Percentiles rank a stretch among this genome's conserved stretches.
These are phyloP conservation scores for Dendrobium nobile DNA, from an alignment of 106 monocot species.

Conservation along the genomic window DNA sequence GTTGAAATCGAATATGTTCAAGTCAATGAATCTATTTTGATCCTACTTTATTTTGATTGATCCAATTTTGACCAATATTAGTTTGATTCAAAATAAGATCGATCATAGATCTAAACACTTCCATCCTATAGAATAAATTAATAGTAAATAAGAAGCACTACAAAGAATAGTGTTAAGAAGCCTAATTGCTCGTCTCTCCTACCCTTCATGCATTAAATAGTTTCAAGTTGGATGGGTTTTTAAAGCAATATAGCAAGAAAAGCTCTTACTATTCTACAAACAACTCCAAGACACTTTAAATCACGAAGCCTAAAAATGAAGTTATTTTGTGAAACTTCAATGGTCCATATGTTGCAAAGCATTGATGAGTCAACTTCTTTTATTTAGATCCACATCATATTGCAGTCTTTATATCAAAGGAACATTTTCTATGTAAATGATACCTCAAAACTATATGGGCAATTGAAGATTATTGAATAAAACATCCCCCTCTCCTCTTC, in stretches of 20 bases:
- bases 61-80: too few species aligned
- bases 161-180: background rate
- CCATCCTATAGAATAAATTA: background rate
- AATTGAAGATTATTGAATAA: too few species aligned
- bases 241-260: background rate
- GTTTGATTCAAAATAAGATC: too few species aligned
- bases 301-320: background rate
- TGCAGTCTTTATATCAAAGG: too few species aligned
- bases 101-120: too few species aligned
- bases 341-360: background rate
- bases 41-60: too few species aligned
- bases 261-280: background rate
- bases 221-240: background rate
- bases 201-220: background rate
- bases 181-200: background rate
- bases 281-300: background rate
- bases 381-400: too few species aligned
- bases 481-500: too few species aligned
- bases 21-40: too few species aligned
- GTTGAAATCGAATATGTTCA: too few species aligned
- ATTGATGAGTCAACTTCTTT: background rate
- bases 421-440: too few species aligned
- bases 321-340: background rate
- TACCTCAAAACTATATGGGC: too few species aligned
- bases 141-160: background rate